Evolutionary conservation across 257 asterid species (phyloP), one percentile per base, ranked within the genome.

Genomic region (Cordia subcordata): DNA sequence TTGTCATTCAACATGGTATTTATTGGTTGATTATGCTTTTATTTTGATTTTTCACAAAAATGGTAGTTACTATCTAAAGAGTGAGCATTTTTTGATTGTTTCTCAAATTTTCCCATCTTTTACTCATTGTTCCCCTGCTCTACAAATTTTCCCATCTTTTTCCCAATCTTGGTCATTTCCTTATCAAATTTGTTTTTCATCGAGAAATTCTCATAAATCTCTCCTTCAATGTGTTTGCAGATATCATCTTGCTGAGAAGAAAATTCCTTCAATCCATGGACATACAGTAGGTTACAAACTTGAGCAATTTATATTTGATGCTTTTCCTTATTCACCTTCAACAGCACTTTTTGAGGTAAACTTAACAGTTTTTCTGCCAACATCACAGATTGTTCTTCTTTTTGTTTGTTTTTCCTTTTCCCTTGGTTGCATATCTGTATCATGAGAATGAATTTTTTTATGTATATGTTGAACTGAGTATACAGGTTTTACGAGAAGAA

Each of bases 261-360:
- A 79, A 50, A 92, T 92, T 57, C 87, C 93, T 70, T 92, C 99
- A 42, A 77, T 84, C 63, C 93, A 86, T 53, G 99, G 96, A 54
- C 82, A 77, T 49, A 81, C 90, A 22, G 39, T 66, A 56, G 97
- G 97, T 40, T 88, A 61, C 83, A 88, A 92, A 71, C 85, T 92
- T 16, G 99, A 92, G 78, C 99, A 88, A 56, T 92, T 88, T 71
- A 88, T 88, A 72, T 88, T 88, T 68, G 99, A 92, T 70, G 96
- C 99, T 46, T 92, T 92, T 63, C 96, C 99, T 44, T 92, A 86
- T 71, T 85, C 96, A 60, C 96, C 96, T 67, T 81, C 97, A 50
- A 88, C 93, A 3, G 79, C 94, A 53, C 96, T 88, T 61, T 89
- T 81, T 83, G 99, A 92, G 96, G 99, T 88, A 66, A 70, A 10